Percentiles rank a stretch among this genome's conserved stretches.
phyloP scores from a whole-genome alignment of 2,329 filamentous ascomycete species.

The Claviceps capensis region DNA sequence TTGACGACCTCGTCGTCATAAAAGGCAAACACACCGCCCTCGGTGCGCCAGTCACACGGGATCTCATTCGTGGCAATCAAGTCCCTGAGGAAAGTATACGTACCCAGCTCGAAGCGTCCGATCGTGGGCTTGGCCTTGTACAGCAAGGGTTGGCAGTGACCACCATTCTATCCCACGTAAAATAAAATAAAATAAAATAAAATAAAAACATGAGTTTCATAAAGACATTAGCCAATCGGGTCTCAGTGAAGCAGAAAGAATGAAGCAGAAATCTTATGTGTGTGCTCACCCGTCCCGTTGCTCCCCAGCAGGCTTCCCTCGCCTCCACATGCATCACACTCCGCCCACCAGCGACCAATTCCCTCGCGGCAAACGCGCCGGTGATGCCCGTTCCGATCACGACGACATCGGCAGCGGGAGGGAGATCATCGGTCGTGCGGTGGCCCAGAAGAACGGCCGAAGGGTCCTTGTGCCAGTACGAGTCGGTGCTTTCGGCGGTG shows the following conservation, averaged over 20 bases:
- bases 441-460: constrained; percentile 52
- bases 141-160: constrained; percentile 61
- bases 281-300: constrained; percentile 58
- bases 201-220: background rate
- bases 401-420: constrained; percentile 50
- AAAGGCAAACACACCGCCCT: constrained; percentile 51
- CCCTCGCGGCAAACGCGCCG: constrained; percentile 56
- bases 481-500: constrained; percentile 42
- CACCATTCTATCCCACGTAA: constrained; percentile 39
- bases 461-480: constrained; percentile 63
- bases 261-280: background rate
- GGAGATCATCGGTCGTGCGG: constrained; percentile 50
- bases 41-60: constrained; percentile 54
- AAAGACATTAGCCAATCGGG: too few relatives aligned
- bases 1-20: constrained; percentile 42
- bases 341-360: constrained; percentile 37
- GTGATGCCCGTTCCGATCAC: constrained; percentile 67
- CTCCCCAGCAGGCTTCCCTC: constrained; percentile 67
- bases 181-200: background rate
- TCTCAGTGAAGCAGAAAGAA: too few relatives aligned
- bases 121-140: constrained; percentile 48
- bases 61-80: constrained; percentile 45
- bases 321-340: constrained; percentile 64
- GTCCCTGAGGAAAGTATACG: constrained; percentile 44
- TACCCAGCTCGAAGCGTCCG: constrained; percentile 58